Base-by-base conservation (phyloP, 139 green algal genomes). In the Asterochloris sp. region DNA sequence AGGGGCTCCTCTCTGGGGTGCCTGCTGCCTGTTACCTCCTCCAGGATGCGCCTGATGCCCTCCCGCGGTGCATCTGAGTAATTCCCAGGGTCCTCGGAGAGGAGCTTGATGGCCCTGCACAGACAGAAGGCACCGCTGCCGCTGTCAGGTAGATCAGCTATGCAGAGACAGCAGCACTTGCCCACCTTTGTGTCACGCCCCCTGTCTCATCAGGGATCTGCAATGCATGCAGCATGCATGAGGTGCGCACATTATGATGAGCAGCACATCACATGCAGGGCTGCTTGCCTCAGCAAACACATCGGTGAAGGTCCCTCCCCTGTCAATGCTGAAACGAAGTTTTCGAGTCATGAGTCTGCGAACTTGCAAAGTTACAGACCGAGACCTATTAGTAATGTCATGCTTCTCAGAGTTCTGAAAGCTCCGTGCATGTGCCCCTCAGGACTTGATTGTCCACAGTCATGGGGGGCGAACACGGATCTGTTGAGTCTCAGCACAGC, bases 301-400 rank as follows among this genome's bases (percentile, higher is more conserved):
- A 77, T 99, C 97, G 2, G 97, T 99, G 87, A 99, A 99, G 0
- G 97, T 99, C 21, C 97, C 97, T 13, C 97, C 97, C 1, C 97
- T 85, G 81, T 99, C 97, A n/a, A 99, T 97, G 13, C 90, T 95
- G 23, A 85, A 85, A 23, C 74, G 74, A 54, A 54, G 38, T 6
- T 54, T 54, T 54, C 38, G 38, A 54, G 38, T 54, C 38, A 54
- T 54, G 38, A 54, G 38, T 54, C 38, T 54, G 38, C 38, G 38
- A 6, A 10, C 4, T 54, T 54, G 38, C 38, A 54, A 6, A 54
- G 38, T 54, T n/a, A n/a, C n/a, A n/a, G 38, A 54, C 38, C 38
- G 38, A 54, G 38, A 54, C 38, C 38, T 54, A 54, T 54, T 54
- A n/a, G n/a, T n/a, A n/a, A n/a, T n/a, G n/a, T n/a, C n/a, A n/a